Evolutionary conservation across 225 moss, liverwort and hornwort genomes (phyloP).

Genomic region (Takakia lepidozioides): DNA sequence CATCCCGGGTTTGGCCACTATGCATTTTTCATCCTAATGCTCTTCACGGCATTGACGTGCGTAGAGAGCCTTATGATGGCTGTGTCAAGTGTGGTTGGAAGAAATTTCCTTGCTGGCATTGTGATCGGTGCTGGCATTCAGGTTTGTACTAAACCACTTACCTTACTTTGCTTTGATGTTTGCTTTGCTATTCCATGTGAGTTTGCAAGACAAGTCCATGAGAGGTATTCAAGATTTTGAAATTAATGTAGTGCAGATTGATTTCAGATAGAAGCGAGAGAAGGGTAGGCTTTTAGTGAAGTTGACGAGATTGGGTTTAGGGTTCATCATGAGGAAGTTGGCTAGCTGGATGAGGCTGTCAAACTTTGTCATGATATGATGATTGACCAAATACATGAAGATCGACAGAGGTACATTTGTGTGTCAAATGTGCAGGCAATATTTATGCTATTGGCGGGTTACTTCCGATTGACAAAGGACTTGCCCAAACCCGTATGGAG

Average conservation of each 20-base stretch:
- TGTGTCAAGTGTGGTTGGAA: neutral
- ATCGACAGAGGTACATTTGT: no score
- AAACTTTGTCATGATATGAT: no score
- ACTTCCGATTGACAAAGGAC: conserved; percentile 8
- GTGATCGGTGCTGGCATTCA: conserved; percentile 3
- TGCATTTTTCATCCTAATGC: neutral
- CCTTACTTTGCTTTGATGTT: no score
- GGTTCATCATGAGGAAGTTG: no score
- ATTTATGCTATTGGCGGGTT: conserved; percentile 9
- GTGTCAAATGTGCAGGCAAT: conserved; percentile 6
- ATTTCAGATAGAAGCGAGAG: no score
- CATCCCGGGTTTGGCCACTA: conserved; percentile 1
- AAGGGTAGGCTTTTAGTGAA: no score
- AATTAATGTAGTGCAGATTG: no score
- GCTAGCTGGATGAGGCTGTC: no score
- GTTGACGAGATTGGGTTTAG: no score
- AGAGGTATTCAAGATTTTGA: no score
- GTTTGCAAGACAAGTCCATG: neutral
- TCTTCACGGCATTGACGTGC: neutral
- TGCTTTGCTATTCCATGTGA: no score
- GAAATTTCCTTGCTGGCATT: conserved; percentile 3
- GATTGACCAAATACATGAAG: no score
- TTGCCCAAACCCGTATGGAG: conserved; percentile 18
- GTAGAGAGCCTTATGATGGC: conserved; percentile 6
- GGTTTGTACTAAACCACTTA: neutral